Evolutionary conservation across 2,329 filamentous ascomycete genomes (phyloP).

Genomic region (Fonsecaea erecta): DNA sequence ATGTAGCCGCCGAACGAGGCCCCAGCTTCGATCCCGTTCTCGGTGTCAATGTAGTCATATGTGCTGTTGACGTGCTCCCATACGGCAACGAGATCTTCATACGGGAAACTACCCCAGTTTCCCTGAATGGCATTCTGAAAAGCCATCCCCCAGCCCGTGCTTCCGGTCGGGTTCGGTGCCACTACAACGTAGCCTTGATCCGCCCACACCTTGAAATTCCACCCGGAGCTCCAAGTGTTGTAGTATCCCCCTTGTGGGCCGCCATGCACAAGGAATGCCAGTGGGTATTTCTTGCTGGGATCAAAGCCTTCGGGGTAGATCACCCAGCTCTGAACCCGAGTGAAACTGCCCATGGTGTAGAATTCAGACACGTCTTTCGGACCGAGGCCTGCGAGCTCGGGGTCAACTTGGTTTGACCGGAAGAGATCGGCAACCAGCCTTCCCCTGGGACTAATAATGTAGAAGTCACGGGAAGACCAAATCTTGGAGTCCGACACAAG

Average conservation of each 20-base stretch:
- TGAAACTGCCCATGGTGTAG: slow-evolving; percentile 45
- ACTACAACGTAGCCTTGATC: slow-evolving; percentile 87
- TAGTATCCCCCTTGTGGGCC: slow-evolving; percentile 78
- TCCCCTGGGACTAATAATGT: slow-evolving; percentile 42
- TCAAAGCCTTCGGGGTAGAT: slow-evolving; percentile 64
- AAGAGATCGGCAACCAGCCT: slow-evolving; percentile 40
- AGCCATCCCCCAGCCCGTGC: slow-evolving; percentile 78
- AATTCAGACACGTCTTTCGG: slow-evolving; percentile 46
- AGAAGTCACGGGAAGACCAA: slow-evolving; percentile 46
- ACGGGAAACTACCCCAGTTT: slow-evolving; percentile 85
- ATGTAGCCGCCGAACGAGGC: slow-evolving; percentile 53
- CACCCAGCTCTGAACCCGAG: slow-evolving; percentile 46
- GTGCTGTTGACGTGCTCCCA: slow-evolving; percentile 68
- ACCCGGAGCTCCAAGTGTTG: slow-evolving; percentile 78
- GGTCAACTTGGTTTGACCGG: slow-evolving; percentile 47
- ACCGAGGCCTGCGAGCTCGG: slow-evolving; percentile 45
- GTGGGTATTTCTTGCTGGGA: slow-evolving; percentile 72
- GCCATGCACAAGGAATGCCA: slow-evolving; percentile 80
- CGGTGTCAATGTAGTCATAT: slow-evolving; percentile 46
- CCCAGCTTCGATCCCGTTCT: slow-evolving; percentile 47
- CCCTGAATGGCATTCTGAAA: slow-evolving; percentile 76
- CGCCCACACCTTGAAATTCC: slow-evolving; percentile 85
- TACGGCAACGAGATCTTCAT: slow-evolving; percentile 77
- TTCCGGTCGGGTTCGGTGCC: slow-evolving; percentile 80
- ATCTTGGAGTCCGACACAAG: slow-evolving; percentile 44